Conservation (phyloP, 1,139 yeast species). For the Blastobotrys elegans region DNA sequence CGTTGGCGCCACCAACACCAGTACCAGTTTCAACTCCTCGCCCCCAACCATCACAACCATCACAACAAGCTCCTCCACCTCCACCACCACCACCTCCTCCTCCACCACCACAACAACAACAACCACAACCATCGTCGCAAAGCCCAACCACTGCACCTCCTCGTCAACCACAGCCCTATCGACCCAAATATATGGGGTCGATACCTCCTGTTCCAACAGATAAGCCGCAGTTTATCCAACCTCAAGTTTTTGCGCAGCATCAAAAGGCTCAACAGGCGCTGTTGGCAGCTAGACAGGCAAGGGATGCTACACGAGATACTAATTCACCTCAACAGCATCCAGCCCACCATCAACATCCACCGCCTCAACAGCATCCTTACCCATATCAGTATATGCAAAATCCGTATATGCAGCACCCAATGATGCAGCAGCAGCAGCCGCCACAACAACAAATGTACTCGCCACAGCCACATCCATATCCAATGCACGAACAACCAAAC, state of each 20-base stretch:
- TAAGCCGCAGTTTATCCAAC: neutral
- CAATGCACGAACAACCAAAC: neutral
- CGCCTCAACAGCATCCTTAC: slow-evolving; percentile 2
- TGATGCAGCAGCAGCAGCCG: neutral
- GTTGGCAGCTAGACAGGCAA: neutral
- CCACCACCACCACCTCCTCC: neutral
- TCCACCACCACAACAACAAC: neutral
- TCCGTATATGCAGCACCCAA: neutral
- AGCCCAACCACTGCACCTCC: neutral
- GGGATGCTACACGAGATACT: neutral
- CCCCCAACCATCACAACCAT: neutral
- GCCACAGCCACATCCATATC: neutral
- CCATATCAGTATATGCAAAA: neutral
- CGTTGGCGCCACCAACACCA: slow-evolving; percentile 8
- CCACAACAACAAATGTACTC: neutral
- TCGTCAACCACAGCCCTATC: neutral
- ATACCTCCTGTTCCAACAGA: neutral
- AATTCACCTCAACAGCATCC: neutral
- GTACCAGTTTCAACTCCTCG: slow-evolving; percentile 1
- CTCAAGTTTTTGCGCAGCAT: neutral
- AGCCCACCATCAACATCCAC: neutral
- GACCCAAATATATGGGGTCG: neutral
- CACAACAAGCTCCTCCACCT: neutral
- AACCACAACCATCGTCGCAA: neutral
- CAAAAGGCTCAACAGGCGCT: neutral